These are phyloP conservation scores for Fremontodendron californicum DNA, from an alignment of 345 rosid genomes.

Conservation along the genomic window DNA sequence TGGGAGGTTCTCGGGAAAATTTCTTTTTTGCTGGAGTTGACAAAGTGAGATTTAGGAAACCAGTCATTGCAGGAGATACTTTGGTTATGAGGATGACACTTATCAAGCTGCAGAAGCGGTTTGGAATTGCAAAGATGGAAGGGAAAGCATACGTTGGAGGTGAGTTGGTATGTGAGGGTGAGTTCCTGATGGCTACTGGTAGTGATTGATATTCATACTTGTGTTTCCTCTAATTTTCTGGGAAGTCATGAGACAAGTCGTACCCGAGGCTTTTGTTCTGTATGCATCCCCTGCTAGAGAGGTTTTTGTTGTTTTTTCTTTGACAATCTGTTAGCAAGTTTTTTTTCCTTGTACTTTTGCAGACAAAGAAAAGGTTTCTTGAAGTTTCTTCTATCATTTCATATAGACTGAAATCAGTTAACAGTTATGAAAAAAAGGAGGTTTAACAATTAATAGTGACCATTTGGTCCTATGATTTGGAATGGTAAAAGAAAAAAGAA, in stretches of 20 bases:
- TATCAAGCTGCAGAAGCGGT: constrained; percentile 74
- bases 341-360: neutral
- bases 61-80: constrained; percentile 95
- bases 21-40: constrained; percentile 95
- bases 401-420: neutral
- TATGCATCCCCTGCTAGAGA: neutral
- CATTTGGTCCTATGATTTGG: neutral
- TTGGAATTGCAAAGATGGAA: constrained; percentile 95
- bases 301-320: neutral
- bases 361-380: neutral
- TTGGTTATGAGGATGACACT: constrained; percentile 97
- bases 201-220: constrained; percentile 28
- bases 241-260: neutral
- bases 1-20: constrained; percentile 68
- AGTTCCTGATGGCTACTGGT: constrained; percentile 87
- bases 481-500: neutral
- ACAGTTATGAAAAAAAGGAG: neutral
- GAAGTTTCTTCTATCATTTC: neutral
- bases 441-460: neutral
- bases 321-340: neutral
- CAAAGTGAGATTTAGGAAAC: constrained; percentile 91
- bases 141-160: constrained; percentile 93
- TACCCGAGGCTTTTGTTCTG: neutral
- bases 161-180: constrained; percentile 84
- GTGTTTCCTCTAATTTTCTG: neutral